A percentile compares a stretch with the other conserved stretches of the same genome.
These are phyloP conservation scores for Meyerozyma smithsonii DNA, from an alignment of 1,139 yeast genomes.

Conservation along the genomic window DNA sequence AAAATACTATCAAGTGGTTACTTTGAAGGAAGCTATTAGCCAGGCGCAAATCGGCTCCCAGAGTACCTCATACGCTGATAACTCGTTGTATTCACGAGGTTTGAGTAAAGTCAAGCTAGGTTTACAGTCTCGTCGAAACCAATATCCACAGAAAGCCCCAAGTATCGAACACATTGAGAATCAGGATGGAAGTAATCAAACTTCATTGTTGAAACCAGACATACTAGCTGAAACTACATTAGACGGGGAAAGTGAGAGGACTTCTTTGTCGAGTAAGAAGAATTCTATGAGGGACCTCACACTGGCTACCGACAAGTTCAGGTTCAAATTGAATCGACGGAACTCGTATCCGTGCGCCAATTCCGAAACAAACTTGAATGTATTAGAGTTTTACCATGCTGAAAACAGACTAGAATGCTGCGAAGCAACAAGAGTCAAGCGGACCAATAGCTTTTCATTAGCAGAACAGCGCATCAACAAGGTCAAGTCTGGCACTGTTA, in stretches of 20 bases:
- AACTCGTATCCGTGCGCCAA: conserved; percentile 38
- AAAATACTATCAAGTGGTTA: conserved; percentile 26
- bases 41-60: conserved; percentile 15
- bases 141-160: background rate
- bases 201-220: background rate
- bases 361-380: conserved; percentile 27
- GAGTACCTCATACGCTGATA: conserved; percentile 14
- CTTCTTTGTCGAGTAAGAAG: background rate
- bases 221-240: background rate
- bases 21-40: conserved; percentile 34
- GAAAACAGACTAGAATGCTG: conserved; percentile 5
- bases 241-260: background rate
- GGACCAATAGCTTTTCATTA: conserved; percentile 41
- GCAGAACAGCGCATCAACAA: conserved; percentile 32
- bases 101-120: conserved; percentile 36
- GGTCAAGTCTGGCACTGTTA: conserved; percentile 8
- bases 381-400: conserved; percentile 20
- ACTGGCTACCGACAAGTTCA: conserved; percentile 14
- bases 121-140: conserved; percentile 21
- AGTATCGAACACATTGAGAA: background rate
- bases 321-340: conserved; percentile 33
- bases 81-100: conserved; percentile 31
- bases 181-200: background rate
- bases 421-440: conserved; percentile 5
- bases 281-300: background rate